These are phyloP conservation scores for Plantago major DNA, from an alignment of 257 asterid genomes.

Conservation along the genomic window DNA sequence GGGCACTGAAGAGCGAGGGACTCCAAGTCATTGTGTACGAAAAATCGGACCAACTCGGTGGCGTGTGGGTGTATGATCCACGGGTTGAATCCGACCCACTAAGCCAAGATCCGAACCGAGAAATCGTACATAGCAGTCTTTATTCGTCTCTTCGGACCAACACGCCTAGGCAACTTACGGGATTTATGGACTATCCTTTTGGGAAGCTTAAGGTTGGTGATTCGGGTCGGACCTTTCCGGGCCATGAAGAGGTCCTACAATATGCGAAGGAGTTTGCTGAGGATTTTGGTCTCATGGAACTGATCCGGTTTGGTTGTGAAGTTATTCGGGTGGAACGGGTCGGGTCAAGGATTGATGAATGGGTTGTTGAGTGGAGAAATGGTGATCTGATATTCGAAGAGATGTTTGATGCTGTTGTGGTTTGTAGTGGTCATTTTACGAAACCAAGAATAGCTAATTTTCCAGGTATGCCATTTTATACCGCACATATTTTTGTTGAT, in stretches of 20 bases:
- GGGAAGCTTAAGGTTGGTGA: constrained; percentile 12
- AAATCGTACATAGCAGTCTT: constrained; percentile 43
- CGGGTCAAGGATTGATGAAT: constrained; percentile 15
- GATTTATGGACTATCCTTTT: constrained; percentile 49
- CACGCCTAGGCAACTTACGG: constrained; percentile 48
- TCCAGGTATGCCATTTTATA: constrained; percentile 27
- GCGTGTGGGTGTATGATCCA: constrained; percentile 51
- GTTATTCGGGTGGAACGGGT: constrained; percentile 44
- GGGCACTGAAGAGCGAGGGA: constrained; percentile 38
- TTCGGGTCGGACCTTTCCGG: constrained; percentile 31
- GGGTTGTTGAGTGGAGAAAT: constrained; percentile 45
- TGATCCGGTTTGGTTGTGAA: constrained; percentile 36
- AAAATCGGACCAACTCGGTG: constrained; percentile 44
- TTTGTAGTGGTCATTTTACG: constrained; percentile 48
- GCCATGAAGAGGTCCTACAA: constrained; percentile 48
- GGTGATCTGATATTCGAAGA: constrained; percentile 17
- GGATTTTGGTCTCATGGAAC: constrained; percentile 34
- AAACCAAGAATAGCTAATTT: constrained; percentile 36
- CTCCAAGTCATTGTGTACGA: constrained; percentile 37
- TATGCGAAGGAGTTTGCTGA: constrained; percentile 42
- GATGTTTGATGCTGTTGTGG: constrained; percentile 47
- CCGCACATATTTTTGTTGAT: too few relatives aligned
- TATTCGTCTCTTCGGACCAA: constrained; percentile 47
- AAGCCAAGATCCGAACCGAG: constrained; percentile 42
- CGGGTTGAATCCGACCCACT: constrained; percentile 46